phyloP scores from a whole-genome alignment of 176 grass and related monocot species.

The Carex parvula region DNA sequence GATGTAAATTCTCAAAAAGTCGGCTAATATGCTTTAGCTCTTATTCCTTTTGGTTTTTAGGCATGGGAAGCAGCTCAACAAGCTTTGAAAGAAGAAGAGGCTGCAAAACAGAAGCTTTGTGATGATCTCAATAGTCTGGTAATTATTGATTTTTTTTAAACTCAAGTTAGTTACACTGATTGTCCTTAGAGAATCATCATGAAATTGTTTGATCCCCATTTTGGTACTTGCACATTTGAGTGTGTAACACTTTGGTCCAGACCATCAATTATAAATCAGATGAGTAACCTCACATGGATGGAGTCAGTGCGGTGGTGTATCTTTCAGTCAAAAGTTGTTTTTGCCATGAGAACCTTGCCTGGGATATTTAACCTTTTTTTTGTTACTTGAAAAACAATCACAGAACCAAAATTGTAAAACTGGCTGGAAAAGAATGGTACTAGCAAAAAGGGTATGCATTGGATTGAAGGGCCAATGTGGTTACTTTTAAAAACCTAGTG shows the following conservation, averaged over 20 bases:
- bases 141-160: constrained; percentile 26
- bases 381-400: background rate
- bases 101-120: constrained; percentile 75
- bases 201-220: constrained; percentile 15
- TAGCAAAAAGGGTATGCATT: background rate
- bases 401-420: background rate
- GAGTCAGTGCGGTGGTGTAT: background rate
- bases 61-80: constrained; percentile 75
- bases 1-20: background rate
- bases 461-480: background rate
- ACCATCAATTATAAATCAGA: background rate
- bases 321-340: background rate
- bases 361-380: background rate
- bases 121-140: constrained; percentile 81
- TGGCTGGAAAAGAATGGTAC: background rate
- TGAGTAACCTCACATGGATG: background rate
- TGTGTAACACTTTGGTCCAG: background rate
- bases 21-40: background rate
- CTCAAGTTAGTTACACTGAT: background rate
- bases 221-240: constrained; percentile 20
- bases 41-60: constrained; percentile 30
- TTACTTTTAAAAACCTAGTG: background rate
- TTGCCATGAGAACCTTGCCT: background rate
- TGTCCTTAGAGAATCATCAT: background rate
- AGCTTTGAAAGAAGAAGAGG: constrained; percentile 79